These are phyloP conservation scores for Fagopyrum esculentum DNA, from an alignment of 148 eudicot species.

Conservation along the genomic window DNA sequence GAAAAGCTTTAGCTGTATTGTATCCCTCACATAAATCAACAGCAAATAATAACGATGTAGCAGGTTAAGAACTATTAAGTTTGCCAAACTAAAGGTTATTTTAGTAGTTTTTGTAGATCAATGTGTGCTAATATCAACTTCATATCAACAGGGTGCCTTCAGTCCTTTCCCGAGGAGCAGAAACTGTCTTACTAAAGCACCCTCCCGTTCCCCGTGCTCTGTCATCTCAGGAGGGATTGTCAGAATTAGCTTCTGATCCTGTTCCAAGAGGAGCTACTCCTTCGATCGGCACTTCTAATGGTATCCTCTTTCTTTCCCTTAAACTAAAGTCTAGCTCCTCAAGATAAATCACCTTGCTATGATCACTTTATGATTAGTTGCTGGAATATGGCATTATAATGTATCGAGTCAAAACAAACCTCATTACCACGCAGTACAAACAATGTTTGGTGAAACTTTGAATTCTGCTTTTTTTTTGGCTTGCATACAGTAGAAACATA, in stretches of 20 bases:
- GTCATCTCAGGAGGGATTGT: constrained; percentile 58
- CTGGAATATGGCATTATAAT: not conserved
- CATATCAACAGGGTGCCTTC: constrained; percentile 36
- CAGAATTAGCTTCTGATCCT: constrained; percentile 46
- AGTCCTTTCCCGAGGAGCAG: constrained; percentile 47
- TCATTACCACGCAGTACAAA: not conserved
- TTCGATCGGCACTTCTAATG: constrained; percentile 43
- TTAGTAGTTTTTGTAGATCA: not conserved
- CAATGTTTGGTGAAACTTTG: not conserved
- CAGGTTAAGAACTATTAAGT: not conserved
- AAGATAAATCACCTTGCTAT: not conserved
- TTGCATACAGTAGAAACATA: not conserved
- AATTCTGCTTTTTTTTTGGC: not conserved
- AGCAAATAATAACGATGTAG: not conserved
- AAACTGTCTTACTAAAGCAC: constrained; percentile 63
- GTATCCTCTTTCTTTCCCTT: constrained; percentile 23
- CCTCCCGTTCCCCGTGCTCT: constrained; percentile 50
- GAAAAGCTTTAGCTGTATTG: not conserved
- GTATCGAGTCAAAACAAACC: not conserved
- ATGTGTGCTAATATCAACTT: not conserved
- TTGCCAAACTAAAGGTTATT: not conserved
- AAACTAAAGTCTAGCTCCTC: not conserved
- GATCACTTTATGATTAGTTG: not conserved
- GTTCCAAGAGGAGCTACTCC: constrained; percentile 35
- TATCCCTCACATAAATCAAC: not conserved